These are phyloP conservation scores for Trichomonas tenax DNA, from an alignment of 208 protist species.

Conservation along the genomic window DNA sequence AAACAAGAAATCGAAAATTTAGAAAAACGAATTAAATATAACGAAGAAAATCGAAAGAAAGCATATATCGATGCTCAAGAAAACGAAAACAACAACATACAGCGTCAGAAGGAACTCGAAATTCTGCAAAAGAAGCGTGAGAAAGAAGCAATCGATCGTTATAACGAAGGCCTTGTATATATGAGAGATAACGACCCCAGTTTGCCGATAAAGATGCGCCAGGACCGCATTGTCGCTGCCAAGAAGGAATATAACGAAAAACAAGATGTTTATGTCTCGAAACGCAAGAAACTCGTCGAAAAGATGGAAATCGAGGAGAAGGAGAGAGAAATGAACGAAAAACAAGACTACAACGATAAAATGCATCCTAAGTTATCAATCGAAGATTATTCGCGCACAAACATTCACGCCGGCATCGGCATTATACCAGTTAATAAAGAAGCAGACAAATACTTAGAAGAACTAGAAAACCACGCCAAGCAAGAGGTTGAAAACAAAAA, in stretches of 20 bases:
- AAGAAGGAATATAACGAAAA: background rate
- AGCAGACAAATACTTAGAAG: background rate
- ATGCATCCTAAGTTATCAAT: background rate
- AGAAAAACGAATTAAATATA: background rate
- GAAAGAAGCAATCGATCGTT: background rate
- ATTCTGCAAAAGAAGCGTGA: background rate
- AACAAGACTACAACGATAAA: background rate
- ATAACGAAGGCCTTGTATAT: background rate
- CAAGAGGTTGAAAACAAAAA: background rate
- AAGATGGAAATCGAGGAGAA: background rate
- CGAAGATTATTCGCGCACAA: background rate
- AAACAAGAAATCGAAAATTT: background rate
- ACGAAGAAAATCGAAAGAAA: background rate
- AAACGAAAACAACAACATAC: background rate
- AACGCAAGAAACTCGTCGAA: background rate
- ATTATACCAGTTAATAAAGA: background rate
- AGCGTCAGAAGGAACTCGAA: background rate
- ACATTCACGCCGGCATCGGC: background rate
- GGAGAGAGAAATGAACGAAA: background rate
- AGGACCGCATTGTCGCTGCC: background rate
- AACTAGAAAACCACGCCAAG: background rate
- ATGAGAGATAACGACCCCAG: background rate
- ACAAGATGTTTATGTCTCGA: background rate
- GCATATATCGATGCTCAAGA: background rate
- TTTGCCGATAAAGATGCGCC: background rate